These are phyloP conservation scores for Cyberlindnera maclurae DNA, from an alignment of 805 yeast genomes.

Conservation along the genomic window DNA sequence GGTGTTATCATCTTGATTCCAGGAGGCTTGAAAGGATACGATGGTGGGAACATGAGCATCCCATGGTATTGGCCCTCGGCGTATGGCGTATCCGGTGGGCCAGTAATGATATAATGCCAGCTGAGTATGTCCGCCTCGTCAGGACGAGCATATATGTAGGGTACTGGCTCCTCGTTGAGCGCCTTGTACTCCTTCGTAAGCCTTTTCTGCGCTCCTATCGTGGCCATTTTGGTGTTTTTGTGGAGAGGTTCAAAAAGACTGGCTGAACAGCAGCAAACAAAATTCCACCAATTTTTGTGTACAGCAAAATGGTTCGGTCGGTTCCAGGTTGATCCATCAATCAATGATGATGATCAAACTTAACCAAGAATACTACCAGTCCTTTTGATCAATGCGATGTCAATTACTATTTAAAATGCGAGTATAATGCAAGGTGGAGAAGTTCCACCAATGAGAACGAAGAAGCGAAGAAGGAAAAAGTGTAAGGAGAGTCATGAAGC, in stretches of 20 bases:
- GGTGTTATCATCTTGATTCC: constrained; percentile 84
- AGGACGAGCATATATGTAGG: constrained; percentile 77
- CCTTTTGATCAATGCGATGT: too few relatives aligned
- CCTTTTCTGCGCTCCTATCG: constrained; percentile 31
- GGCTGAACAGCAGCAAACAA: too few relatives aligned
- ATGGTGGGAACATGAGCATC: constrained; percentile 66
- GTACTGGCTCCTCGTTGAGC: constrained; percentile 72
- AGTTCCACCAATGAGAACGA: not conserved
- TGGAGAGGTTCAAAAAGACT: too few relatives aligned
- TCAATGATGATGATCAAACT: too few relatives aligned
- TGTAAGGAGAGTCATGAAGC: not conserved
- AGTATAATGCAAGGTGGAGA: not conserved
- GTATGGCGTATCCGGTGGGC: constrained; percentile 87
- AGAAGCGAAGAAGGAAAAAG: not conserved
- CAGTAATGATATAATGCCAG: constrained; percentile 89
- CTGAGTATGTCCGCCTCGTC: constrained; percentile 77
- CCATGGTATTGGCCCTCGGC: constrained; percentile 86
- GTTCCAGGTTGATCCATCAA: too few relatives aligned
- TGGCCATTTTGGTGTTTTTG: constrained; percentile 2
- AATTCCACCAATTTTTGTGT: too few relatives aligned
- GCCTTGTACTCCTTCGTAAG: constrained; percentile 76
- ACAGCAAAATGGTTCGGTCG: too few relatives aligned
- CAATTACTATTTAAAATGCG: too few relatives aligned
- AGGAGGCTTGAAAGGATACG: constrained; percentile 88
- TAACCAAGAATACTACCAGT: too few relatives aligned